phyloP scores from a whole-genome alignment of 164 flowering plant genomes.

The grape (Vitis vinifera) region DNA sequence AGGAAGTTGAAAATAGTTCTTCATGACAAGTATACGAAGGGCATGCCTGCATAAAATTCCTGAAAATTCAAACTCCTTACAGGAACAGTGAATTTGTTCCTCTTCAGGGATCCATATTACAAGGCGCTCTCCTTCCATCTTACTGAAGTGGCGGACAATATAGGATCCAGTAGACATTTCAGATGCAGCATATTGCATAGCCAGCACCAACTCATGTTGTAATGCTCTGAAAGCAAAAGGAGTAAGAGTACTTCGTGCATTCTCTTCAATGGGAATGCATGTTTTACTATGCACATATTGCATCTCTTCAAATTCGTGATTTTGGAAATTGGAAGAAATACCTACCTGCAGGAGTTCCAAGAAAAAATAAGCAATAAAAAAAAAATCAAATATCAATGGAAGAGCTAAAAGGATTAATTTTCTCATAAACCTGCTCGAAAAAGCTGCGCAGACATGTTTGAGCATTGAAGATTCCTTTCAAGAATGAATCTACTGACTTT shows the following conservation, averaged over 20 bases:
- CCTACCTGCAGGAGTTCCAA: conserved; percentile 37
- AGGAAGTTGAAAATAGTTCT: conserved; percentile 71
- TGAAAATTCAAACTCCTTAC: conserved; percentile 67
- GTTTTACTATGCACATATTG: conserved; percentile 44
- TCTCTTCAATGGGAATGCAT: conserved; percentile 65
- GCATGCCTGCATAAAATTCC: conserved; percentile 70
- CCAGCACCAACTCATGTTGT: conserved; percentile 53
- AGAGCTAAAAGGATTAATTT: no score
- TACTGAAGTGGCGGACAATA: conserved; percentile 55
- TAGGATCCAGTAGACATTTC: conserved; percentile 62
- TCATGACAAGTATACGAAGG: conserved; percentile 47
- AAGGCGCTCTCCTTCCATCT: conserved; percentile 52
- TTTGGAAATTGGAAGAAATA: conserved; percentile 28
- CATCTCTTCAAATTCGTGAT: conserved; percentile 36
- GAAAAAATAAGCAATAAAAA: background rate
- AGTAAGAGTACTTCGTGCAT: conserved; percentile 56
- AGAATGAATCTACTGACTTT: conserved; percentile 43
- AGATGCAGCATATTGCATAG: conserved; percentile 60
- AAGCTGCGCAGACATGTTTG: conserved; percentile 55
- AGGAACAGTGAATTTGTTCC: conserved; percentile 63
- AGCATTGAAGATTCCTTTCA: conserved; percentile 44
- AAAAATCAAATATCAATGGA: no score
- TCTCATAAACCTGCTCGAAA: conserved; percentile 55
- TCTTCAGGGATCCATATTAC: conserved; percentile 58
- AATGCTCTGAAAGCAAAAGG: conserved; percentile 62